These are phyloP conservation scores for Lyophyllum atratum DNA, from an alignment of 768 basidiomycete genomes.

Conservation along the genomic window DNA sequence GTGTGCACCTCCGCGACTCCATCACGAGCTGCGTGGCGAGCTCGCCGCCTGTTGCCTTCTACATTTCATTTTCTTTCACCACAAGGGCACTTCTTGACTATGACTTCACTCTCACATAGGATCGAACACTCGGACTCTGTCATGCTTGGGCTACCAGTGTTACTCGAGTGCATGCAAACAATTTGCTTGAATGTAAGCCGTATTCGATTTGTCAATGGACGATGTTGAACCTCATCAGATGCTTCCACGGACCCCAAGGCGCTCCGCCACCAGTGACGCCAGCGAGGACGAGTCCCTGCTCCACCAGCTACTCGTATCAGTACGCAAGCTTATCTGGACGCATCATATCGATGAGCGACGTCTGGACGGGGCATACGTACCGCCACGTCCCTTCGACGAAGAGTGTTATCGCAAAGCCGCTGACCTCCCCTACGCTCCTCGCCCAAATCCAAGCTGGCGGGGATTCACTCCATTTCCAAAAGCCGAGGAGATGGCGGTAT, in stretches of 20 bases:
- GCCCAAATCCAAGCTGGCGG: conserved; percentile 3
- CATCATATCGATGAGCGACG: not conserved
- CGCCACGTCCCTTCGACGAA: not conserved
- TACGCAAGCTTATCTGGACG: not conserved
- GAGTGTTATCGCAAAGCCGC: not conserved
- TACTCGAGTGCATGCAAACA: conserved; percentile 5
- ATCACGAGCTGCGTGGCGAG: conserved; percentile 85
- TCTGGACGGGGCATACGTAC: too few relatives aligned
- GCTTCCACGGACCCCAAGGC: conserved; percentile 1
- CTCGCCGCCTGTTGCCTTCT: too few relatives aligned
- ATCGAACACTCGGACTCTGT: conserved; percentile 3
- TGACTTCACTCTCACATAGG: not conserved
- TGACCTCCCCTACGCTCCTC: not conserved
- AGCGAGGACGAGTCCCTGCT: not conserved
- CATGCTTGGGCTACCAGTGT: conserved; percentile 12
- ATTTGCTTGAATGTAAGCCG: conserved; percentile 11
- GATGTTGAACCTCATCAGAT: conserved; percentile 1
- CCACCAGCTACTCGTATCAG: not conserved
- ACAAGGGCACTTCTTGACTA: too few relatives aligned
- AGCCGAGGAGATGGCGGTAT: not conserved
- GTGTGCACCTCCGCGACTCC: conserved; percentile 84
- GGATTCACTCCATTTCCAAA: not conserved
- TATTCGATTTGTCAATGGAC: not conserved
- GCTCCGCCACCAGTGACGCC: not conserved
- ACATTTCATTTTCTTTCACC: too few relatives aligned